Percentiles rank a stretch among this genome's conserved stretches.
phyloP scores from a whole-genome alignment of 257 asterid species.

The Lavandula angustifolia region DNA sequence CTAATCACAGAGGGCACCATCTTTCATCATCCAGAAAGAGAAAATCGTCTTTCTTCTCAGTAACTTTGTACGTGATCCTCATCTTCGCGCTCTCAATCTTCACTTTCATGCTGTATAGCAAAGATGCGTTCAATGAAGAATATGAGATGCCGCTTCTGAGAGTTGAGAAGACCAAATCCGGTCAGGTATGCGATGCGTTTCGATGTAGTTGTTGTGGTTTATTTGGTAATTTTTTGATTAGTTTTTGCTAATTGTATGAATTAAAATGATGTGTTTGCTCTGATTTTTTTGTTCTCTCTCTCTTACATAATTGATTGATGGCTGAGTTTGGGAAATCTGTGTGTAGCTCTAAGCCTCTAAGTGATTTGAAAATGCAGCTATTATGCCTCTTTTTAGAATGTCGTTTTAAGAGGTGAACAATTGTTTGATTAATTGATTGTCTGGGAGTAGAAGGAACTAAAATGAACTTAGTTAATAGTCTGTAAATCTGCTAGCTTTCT shows the following conservation, averaged over 20 bases:
- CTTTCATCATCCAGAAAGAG: constrained; percentile 39
- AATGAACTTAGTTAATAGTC: background rate
- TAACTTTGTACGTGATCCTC: constrained; percentile 50
- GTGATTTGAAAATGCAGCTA: no score
- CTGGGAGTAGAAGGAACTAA: background rate
- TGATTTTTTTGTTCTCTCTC: background rate
- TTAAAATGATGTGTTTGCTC: background rate
- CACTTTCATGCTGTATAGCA: constrained; percentile 59
- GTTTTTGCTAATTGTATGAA: background rate
- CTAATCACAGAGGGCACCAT: constrained; percentile 40
- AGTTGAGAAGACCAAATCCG: constrained; percentile 36
- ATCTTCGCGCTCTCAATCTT: constrained; percentile 62
- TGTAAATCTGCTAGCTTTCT: constrained; percentile 23
- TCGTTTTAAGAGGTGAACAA: background rate
- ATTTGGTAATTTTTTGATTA: background rate
- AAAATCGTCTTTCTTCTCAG: constrained; percentile 50
- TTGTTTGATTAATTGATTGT: background rate
- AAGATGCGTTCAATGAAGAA: constrained; percentile 60
- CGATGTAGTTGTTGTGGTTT: background rate
- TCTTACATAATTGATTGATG: background rate
- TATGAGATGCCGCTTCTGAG: constrained; percentile 38
- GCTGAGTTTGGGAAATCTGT: background rate
- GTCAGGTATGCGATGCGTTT: constrained; percentile 40
- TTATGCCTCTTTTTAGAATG: background rate
- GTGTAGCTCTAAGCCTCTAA: no score